These are phyloP conservation scores for Penicillium diatomitis DNA, from an alignment of 495 filamentous ascomycete species.

Conservation along the genomic window DNA sequence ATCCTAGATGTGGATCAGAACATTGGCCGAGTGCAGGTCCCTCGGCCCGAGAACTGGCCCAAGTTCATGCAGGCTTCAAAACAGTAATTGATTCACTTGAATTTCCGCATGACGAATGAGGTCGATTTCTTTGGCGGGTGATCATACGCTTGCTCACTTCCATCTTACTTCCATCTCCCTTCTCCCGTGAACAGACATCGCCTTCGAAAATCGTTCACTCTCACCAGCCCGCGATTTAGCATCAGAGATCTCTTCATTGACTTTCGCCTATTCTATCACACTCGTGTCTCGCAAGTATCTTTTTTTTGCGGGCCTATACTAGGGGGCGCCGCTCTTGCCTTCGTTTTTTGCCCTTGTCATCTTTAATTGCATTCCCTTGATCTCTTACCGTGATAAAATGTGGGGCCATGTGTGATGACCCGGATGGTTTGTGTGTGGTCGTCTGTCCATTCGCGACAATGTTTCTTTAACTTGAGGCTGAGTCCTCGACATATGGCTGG, in stretches of 20 bases:
- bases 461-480: conserved; percentile 4
- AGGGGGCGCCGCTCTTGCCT: neutral
- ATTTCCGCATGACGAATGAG: conserved; percentile 22
- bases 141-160: too few relatives aligned
- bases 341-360: neutral
- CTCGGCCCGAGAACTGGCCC: conserved; percentile 39
- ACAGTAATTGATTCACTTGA: conserved; percentile 13
- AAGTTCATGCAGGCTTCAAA: conserved; percentile 28
- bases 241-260: conserved; percentile 11
- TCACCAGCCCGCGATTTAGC: conserved; percentile 9
- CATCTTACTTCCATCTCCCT: too few relatives aligned
- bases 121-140: conserved; percentile 11
- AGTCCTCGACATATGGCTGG: conserved; percentile 6
- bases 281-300: neutral
- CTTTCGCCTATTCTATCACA: too few relatives aligned
- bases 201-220: neutral
- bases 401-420: conserved; percentile 3
- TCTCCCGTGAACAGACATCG: too few relatives aligned
- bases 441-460: neutral
- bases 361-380: neutral
- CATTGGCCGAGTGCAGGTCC: conserved; percentile 63
- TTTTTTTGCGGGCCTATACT: neutral
- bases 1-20: conserved; percentile 90
- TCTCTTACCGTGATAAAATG: neutral
- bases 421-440: conserved; percentile 4